phyloP scores from a whole-genome alignment of 371 early-diverging fungal species.

The Rhizopus arrhizus region DNA sequence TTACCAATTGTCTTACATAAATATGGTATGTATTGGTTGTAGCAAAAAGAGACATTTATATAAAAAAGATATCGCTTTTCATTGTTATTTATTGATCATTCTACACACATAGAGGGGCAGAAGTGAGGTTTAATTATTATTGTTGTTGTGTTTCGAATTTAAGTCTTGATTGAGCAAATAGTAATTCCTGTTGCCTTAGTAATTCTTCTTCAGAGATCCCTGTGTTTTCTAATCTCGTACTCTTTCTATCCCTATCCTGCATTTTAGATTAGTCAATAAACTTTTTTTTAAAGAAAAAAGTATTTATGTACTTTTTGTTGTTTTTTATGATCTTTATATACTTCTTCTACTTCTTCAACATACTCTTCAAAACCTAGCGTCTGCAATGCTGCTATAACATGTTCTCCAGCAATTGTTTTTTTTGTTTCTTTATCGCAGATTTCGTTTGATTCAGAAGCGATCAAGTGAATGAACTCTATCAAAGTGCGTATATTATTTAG shows the following conservation, averaged over 20 bases:
- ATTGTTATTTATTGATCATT: conserved; percentile 10
- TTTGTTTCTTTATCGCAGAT: conserved; percentile 96
- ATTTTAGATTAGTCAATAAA: not conserved
- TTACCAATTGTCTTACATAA: too few relatives aligned
- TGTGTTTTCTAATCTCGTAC: conserved; percentile 84
- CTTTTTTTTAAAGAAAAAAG: not conserved
- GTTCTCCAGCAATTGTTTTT: conserved; percentile 98
- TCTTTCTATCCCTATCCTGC: conserved; percentile 88
- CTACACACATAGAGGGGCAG: conserved; percentile 18
- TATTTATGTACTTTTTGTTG: conserved; percentile 69
- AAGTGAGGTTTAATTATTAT: conserved; percentile 15
- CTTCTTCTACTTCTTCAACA: conserved; percentile 85
- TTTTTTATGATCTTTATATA: conserved; percentile 88
- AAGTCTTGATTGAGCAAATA: conserved; percentile 92
- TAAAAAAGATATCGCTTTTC: not conserved
- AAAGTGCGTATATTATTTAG: not conserved
- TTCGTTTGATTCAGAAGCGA: conserved; percentile 95
- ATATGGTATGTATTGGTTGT: too few relatives aligned
- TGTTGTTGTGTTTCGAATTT: conserved; percentile 69
- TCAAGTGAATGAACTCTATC: conserved; percentile 90
- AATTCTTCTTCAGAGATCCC: conserved; percentile 94
- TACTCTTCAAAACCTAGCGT: conserved; percentile 94
- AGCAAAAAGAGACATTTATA: too few relatives aligned
- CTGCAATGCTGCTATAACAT: conserved; percentile 90
- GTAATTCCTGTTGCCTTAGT: conserved; percentile 82